A percentile compares a stretch with the other conserved stretches of the same genome.
These are phyloP conservation scores for Aspergillus coremiiformis DNA, from an alignment of 495 filamentous ascomycete species.

Conservation along the genomic window DNA sequence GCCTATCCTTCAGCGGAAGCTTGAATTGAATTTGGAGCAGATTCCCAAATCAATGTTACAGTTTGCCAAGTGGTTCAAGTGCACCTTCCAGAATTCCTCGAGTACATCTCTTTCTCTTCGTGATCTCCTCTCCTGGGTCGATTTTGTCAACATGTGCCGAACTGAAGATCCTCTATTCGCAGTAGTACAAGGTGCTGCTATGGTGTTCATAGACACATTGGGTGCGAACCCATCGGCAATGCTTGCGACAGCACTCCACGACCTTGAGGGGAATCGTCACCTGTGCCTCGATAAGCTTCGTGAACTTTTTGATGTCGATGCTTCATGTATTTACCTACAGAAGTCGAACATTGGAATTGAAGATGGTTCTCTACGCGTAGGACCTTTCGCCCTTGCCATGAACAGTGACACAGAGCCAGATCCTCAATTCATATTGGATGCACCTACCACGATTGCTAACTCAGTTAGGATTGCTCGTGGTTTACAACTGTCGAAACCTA, in stretches of 20 bases:
- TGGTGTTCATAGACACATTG: constrained; percentile 92
- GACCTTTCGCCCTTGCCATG: constrained; percentile 62
- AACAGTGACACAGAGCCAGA: constrained; percentile 41
- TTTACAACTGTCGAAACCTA: constrained; percentile 81
- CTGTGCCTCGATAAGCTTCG: constrained; percentile 67
- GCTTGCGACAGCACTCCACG: constrained; percentile 55
- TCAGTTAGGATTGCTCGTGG: constrained; percentile 84
- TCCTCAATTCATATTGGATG: constrained; percentile 66
- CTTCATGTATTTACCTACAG: constrained; percentile 53
- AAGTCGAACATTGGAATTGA: constrained; percentile 43
- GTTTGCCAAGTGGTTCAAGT: constrained; percentile 89
- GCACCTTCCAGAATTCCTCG: constrained; percentile 63
- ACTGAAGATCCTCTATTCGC: constrained; percentile 45
- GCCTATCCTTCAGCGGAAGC: constrained; percentile 74
- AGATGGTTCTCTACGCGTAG: constrained; percentile 49
- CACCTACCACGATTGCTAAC: constrained; percentile 84
- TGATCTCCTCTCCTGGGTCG: constrained; percentile 88
- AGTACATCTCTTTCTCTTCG: constrained; percentile 75
- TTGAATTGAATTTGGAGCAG: constrained; percentile 46
- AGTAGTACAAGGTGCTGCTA: constrained; percentile 80
- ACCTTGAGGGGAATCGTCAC: constrained; percentile 53
- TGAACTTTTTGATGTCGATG: constrained; percentile 55
- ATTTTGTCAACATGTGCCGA: constrained; percentile 69
- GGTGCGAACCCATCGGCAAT: constrained; percentile 89
- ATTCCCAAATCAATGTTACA: constrained; percentile 56